Conservation (phyloP, 169 alveolate species). For the Plasmodium adleri region DNA sequence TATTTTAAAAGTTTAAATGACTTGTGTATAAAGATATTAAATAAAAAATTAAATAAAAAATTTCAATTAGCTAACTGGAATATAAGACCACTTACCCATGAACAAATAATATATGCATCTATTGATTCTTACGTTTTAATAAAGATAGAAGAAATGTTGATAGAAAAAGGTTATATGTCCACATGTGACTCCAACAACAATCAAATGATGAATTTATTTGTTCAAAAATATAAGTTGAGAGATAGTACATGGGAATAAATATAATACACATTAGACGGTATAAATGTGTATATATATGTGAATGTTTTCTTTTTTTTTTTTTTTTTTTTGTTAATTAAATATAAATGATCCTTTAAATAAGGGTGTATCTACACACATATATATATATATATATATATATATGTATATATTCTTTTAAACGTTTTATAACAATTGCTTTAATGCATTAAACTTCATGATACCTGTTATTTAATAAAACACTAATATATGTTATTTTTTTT, state of each 20-base stretch:
- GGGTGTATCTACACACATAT: too few species aligned
- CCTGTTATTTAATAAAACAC: too few species aligned
- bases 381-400: too few species aligned
- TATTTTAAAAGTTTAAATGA: slow-evolving; percentile 81
- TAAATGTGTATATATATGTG: too few species aligned
- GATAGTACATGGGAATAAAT: slow-evolving; percentile 52
- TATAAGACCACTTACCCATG: slow-evolving; percentile 87
- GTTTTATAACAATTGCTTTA: too few species aligned
- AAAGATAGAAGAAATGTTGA: slow-evolving; percentile 49
- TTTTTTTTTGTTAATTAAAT: too few species aligned
- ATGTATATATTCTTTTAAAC: too few species aligned
- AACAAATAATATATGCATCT: slow-evolving; percentile 90
- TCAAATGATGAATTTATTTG: slow-evolving; percentile 17
- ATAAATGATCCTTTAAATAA: too few species aligned
- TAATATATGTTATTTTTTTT: too few species aligned
- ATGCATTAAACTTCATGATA: too few species aligned
- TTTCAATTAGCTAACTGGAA: slow-evolving; percentile 92
- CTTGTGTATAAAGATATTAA: slow-evolving; percentile 81
- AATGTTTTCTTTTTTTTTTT: too few species aligned
- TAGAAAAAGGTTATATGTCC: slow-evolving; percentile 41
- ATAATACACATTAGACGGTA: too few species aligned
- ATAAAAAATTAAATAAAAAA: slow-evolving; percentile 84
- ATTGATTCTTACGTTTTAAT: slow-evolving; percentile 88
- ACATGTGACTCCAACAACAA: slow-evolving; percentile 35
- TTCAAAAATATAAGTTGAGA: slow-evolving; percentile 40